Conservation (phyloP, 2,329 filamentous ascomycete species). For the Penicillium sp. region DNA sequence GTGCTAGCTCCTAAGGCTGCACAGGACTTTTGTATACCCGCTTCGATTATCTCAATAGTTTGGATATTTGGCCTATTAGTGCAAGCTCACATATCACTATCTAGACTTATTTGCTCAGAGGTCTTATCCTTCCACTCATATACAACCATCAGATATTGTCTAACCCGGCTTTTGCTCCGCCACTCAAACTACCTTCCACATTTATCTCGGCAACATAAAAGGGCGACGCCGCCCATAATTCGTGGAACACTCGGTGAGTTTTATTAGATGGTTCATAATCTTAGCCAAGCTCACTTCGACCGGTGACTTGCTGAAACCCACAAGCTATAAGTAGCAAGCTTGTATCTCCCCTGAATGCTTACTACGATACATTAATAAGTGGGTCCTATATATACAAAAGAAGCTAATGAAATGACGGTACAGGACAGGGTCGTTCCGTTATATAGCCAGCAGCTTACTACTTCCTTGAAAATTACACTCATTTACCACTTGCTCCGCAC, state of each 20-base stretch:
- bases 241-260: slow-evolving; percentile 1
- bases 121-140: background rate
- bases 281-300: background rate
- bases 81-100: background rate
- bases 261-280: background rate
- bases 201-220: background rate
- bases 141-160: background rate
- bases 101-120: background rate
- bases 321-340: no score
- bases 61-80: background rate
- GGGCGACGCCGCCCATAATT: background rate
- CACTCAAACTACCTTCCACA: background rate
- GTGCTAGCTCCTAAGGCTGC: background rate
- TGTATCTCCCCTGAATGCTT: no score
- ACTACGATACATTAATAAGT: no score
- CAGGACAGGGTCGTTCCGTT: no score
- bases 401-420: no score
- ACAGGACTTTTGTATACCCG: background rate
- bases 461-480: no score
- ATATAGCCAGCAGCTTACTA: no score
- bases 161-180: background rate
- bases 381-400: no score
- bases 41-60: background rate
- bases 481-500: no score
- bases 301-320: background rate